Evolutionary conservation across 2,329 filamentous ascomycete species (phyloP).

Genomic region (Colletotrichum eleusines): DNA sequence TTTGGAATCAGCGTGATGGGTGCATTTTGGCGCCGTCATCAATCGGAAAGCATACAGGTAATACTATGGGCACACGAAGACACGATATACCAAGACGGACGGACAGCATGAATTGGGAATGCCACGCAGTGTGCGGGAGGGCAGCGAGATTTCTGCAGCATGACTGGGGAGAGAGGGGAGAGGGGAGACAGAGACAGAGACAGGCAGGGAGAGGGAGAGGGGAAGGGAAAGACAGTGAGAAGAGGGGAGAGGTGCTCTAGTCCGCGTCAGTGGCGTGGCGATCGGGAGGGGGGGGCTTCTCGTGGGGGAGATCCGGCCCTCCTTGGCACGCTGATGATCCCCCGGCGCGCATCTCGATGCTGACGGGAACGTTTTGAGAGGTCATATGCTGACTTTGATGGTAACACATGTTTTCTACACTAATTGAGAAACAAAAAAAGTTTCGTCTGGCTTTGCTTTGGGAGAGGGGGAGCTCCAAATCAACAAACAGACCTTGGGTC

Average conservation of each 20-base stretch:
- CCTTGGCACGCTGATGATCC: constrained; percentile 13
- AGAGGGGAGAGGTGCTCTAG: constrained; percentile 1
- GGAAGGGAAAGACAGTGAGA: too few relatives aligned
- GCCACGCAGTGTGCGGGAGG: neutral
- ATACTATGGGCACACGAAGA: constrained; percentile 7
- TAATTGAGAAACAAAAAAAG: neutral
- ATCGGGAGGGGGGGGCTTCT: constrained; percentile 35
- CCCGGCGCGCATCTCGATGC: neutral
- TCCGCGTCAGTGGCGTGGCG: constrained; percentile 34
- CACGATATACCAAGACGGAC: constrained; percentile 1
- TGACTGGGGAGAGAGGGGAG: neutral
- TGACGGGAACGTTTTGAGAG: neutral
- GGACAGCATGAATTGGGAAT: neutral
- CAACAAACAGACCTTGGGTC: neutral
- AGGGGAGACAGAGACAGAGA: too few relatives aligned
- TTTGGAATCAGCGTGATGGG: neutral
- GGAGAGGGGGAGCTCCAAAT: neutral
- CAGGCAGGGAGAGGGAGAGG: neutral
- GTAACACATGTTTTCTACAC: neutral
- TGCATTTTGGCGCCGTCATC: constrained; percentile 21
- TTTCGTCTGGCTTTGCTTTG: neutral
- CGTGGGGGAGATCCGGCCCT: constrained; percentile 9
- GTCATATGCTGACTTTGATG: neutral
- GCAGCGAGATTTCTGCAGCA: neutral
- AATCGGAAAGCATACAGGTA: neutral